Percentiles rank a stretch among this genome's conserved stretches.
phyloP scores from a whole-genome alignment of 2,329 filamentous ascomycete species.

The Neurospora sp. region DNA sequence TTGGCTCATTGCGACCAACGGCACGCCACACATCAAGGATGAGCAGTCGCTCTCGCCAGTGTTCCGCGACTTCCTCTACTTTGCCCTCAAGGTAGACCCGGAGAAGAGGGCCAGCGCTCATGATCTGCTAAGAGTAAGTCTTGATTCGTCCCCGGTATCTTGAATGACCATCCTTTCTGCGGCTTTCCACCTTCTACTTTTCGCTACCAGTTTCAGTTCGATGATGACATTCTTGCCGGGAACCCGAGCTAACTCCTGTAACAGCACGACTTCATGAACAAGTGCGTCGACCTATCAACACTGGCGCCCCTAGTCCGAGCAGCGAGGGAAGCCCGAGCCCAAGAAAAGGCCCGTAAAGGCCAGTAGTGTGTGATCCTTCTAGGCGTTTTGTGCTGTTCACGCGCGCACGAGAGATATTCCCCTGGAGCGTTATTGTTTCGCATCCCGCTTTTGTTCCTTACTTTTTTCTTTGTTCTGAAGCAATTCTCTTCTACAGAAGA shows the following conservation, averaged over 20 bases:
- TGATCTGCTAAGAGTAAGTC: constrained; percentile 78
- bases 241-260: neutral
- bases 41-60: constrained; percentile 70
- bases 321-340: constrained; percentile 72
- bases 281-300: constrained; percentile 63
- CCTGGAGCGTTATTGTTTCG: neutral
- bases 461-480: neutral
- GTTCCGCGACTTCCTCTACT: constrained; percentile 85
- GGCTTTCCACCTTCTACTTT: neutral
- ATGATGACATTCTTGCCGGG: neutral
- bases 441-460: neutral
- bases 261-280: constrained; percentile 73
- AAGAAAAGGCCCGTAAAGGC: constrained; percentile 70
- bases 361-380: constrained; percentile 14
- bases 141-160: constrained; percentile 18
- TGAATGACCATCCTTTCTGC: constrained; percentile 18
- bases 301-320: constrained; percentile 80
- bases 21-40: constrained; percentile 90
- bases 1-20: constrained; percentile 94
- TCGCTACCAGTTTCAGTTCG: neutral
- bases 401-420: neutral
- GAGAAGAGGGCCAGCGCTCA: constrained; percentile 94
- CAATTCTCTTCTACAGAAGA: neutral
- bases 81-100: constrained; percentile 91
- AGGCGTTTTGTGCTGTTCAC: neutral